Base-by-base conservation (phyloP, 2,329 filamentous ascomycete genomes). In the Davidsoniella eucalypti region DNA sequence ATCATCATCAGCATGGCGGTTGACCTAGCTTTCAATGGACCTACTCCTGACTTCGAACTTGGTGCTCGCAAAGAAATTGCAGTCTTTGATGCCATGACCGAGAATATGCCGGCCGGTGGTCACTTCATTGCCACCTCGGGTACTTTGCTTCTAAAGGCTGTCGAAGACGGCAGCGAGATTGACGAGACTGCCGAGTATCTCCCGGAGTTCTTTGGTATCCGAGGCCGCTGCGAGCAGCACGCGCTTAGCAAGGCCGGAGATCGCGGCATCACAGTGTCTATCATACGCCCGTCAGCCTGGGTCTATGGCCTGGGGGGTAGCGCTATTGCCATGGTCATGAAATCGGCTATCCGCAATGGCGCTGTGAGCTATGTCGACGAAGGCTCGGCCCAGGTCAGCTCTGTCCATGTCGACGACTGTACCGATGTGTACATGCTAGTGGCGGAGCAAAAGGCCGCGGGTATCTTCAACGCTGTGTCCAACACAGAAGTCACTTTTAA, bases 301-400 rank as follows among this genome's bases (percentile, higher is more conserved):
- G 68, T 71, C 0, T 69, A 71, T 54, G 69, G 69, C 2, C 61
- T 60, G 10, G 67, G 62, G 1, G 67, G 63, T 8, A 64, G 62
- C 51, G 63, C 63, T 23, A 58, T 68, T 21, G 46, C 51, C n/a
- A 54, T 63, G 49, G 60, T 66, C 50, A 61, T 65, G 57, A 16
- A 53, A 9, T 55, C 58, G 4, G 61, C 60, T 8, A 59, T 56
- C 12, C 50, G 58, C 42, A 56, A 55, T 23, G 63, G 65, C 5
- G 55, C 57, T 33, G 56, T 59, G 1, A 44, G 55, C 4, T 58
- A 62, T 49, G 52, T 68, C 54, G 56, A 61, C 42, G 57, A 58
- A 6, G 65, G 64, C 3, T 50, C 54, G 2, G 54, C 50, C 8
- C 48, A 54, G n/a, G 62, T 60, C 5, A 58, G 60, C 2, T 56